Conservation (phyloP, 2,329 filamentous ascomycete species). For the Ceratocystis diversiconidia region DNA sequence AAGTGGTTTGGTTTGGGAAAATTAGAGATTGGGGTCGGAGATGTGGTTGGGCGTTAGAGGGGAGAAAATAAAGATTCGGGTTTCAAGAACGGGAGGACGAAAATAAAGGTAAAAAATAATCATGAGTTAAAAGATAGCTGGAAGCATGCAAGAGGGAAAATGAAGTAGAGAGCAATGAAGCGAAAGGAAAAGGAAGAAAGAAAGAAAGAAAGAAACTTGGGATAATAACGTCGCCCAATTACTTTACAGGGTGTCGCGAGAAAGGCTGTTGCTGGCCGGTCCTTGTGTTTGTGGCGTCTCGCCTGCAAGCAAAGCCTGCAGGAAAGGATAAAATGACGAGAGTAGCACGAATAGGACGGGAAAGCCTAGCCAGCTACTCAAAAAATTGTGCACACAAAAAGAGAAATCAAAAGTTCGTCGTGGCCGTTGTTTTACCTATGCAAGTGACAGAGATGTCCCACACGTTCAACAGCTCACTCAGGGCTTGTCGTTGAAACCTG, state of each 20-base stretch:
- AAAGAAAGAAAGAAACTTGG: neutral
- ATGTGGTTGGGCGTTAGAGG: neutral
- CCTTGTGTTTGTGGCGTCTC: slow-evolving; percentile 1
- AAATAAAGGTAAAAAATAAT: neutral
- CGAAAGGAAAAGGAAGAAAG: neutral
- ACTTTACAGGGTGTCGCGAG: neutral
- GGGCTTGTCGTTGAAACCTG: neutral
- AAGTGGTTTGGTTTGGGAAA: neutral
- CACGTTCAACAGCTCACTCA: slow-evolving; percentile 1
- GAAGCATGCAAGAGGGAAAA: neutral
- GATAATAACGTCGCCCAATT: neutral
- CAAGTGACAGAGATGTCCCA: neutral
- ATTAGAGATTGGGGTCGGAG: neutral
- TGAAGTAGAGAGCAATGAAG: neutral
- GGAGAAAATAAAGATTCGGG: neutral
- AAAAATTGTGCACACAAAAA: neutral
- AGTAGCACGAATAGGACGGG: neutral
- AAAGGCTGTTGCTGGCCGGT: neutral
- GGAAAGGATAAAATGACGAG: neutral
- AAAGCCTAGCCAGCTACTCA: neutral
- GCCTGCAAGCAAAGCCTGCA: neutral
- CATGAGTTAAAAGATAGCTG: neutral
- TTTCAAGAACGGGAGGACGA: neutral
- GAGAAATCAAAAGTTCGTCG: neutral
- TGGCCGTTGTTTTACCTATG: neutral